Percentiles rank a stretch among this genome's conserved stretches.
Conservation (phyloP, 306 rosid genomes). For the Quercus engelmannii region DNA sequence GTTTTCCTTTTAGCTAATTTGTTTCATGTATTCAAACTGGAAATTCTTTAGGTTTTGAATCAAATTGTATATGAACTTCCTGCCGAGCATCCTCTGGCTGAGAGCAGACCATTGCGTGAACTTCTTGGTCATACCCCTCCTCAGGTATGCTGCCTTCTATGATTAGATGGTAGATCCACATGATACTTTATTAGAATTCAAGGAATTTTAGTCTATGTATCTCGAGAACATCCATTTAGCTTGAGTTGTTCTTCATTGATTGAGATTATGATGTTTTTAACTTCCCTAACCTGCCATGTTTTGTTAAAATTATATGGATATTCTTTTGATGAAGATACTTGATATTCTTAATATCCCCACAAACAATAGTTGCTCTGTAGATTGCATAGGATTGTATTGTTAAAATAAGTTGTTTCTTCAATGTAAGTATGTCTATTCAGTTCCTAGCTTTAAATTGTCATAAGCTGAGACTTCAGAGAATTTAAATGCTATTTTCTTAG, state of each 20-base stretch:
- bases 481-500: constrained; percentile 3
- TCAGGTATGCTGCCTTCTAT: constrained; percentile 53
- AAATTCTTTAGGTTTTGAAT: constrained; percentile 62
- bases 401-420: constrained; percentile 1
- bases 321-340: neutral
- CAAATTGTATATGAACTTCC: constrained; percentile 98
- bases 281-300: neutral
- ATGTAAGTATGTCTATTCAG: neutral
- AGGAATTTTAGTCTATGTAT: neutral
- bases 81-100: constrained; percentile 96
- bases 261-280: neutral
- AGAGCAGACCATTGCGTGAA: constrained; percentile 92
- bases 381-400: neutral
- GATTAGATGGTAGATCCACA: constrained; percentile 10
- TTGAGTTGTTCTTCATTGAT: neutral
- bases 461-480: constrained; percentile 1
- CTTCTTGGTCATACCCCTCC: constrained; percentile 99
- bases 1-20: constrained; percentile 7
- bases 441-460: constrained; percentile 13
- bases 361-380: neutral
- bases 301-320: neutral
- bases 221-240: neutral
- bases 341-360: neutral
- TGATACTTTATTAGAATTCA: neutral
- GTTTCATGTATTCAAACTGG: constrained; percentile 2